Percentiles rank a stretch among this genome's conserved stretches.
Evolutionary conservation across 306 rosid species (phyloP).

Genomic region (Gynostemma pentaphyllum): DNA sequence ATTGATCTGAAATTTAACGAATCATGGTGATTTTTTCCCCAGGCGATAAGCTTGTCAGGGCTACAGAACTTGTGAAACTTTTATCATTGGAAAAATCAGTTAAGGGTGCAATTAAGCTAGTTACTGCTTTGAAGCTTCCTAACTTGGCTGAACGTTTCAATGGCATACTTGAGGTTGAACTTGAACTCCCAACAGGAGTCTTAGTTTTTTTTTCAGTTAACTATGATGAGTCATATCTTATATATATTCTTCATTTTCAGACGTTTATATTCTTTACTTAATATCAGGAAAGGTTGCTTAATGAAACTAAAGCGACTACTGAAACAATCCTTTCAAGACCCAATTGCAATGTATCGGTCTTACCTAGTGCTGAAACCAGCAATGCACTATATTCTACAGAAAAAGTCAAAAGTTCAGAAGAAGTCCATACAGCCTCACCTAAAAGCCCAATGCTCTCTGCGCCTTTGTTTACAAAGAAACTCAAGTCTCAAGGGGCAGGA

Average conservation of each 20-base stretch:
- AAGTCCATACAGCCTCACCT: slow-evolving; percentile 20
- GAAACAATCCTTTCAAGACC: slow-evolving; percentile 22
- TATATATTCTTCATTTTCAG: slow-evolving; percentile 5
- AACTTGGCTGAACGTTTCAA: slow-evolving; percentile 86
- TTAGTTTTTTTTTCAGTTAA: background rate
- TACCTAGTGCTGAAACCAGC: slow-evolving; percentile 18
- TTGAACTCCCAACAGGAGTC: slow-evolving; percentile 6
- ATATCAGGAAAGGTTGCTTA: slow-evolving; percentile 60
- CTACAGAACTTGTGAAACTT: slow-evolving; percentile 81
- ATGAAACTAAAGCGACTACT: slow-evolving; percentile 27
- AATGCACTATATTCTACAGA: slow-evolving; percentile 16
- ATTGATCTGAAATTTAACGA: background rate
- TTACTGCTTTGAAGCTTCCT: slow-evolving; percentile 80
- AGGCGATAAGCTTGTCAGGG: slow-evolving; percentile 93
- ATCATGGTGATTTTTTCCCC: slow-evolving; percentile 13
- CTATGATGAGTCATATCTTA: background rate
- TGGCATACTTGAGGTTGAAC: slow-evolving; percentile 65
- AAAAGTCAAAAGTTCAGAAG: slow-evolving; percentile 23
- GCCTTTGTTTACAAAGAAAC: slow-evolving; percentile 47
- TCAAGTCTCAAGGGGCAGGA: slow-evolving; percentile 35
- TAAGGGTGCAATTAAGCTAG: slow-evolving; percentile 90
- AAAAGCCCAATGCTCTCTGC: slow-evolving; percentile 41
- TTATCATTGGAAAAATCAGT: slow-evolving; percentile 78
- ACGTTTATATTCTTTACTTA: slow-evolving; percentile 10
- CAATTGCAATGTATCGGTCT: slow-evolving; percentile 17